Conservation (phyloP, 805 yeast genomes). For the Saturnispora gosingensis region DNA sequence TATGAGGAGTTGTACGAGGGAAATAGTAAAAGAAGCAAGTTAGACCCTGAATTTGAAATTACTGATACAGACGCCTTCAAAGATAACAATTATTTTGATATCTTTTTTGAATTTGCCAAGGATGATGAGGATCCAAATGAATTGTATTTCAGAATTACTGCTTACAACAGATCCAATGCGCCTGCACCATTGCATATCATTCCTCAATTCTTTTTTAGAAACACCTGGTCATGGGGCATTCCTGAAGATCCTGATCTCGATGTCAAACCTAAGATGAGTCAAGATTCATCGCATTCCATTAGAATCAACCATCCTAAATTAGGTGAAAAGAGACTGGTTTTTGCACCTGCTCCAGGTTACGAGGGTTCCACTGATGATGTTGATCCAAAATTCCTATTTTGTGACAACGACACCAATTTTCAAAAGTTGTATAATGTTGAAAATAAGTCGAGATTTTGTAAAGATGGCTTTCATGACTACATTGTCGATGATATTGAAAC, state of each 20-base stretch:
- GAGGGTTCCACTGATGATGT: slow-evolving; percentile 52
- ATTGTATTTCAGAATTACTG: slow-evolving; percentile 73
- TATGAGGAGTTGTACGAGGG: slow-evolving; percentile 64
- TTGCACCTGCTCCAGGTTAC: slow-evolving; percentile 80
- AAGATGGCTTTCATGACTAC: slow-evolving; percentile 88
- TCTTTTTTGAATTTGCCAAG: slow-evolving; percentile 85
- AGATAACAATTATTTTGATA: slow-evolving; percentile 72
- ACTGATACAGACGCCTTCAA: slow-evolving; percentile 72
- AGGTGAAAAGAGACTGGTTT: slow-evolving; percentile 55
- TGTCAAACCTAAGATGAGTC: slow-evolving; percentile 39
- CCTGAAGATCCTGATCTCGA: slow-evolving; percentile 20
- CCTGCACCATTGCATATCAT: slow-evolving; percentile 83
- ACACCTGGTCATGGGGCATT: slow-evolving; percentile 90
- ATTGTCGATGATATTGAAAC: slow-evolving; percentile 50
- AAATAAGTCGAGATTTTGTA: slow-evolving; percentile 53
- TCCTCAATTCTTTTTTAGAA: slow-evolving; percentile 79
- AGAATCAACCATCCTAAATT: slow-evolving; percentile 58
- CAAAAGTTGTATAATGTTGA: slow-evolving; percentile 54
- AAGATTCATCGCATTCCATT: slow-evolving; percentile 38
- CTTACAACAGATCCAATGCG: slow-evolving; percentile 72
- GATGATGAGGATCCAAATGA: slow-evolving; percentile 74
- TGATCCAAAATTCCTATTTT: slow-evolving; percentile 68
- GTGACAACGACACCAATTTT: slow-evolving; percentile 83
- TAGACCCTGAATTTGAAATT: slow-evolving; percentile 71
- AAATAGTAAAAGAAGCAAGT: slow-evolving; percentile 54